Conservation (phyloP, 805 yeast genomes). For the Candida namnaoensis region DNA sequence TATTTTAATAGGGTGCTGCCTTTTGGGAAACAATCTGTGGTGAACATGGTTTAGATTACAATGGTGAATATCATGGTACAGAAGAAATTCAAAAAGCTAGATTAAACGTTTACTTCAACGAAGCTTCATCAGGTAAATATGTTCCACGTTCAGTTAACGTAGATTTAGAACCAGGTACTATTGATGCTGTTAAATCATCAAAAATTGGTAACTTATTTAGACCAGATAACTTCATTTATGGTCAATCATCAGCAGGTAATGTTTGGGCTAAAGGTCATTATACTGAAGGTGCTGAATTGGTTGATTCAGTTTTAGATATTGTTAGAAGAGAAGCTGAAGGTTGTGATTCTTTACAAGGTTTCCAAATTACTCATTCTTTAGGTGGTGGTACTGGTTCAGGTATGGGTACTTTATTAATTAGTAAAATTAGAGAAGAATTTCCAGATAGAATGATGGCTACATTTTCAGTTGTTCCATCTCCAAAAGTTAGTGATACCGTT, state of each 20-base stretch:
- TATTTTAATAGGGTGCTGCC: conserved; percentile 60
- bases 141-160: conserved; percentile 97
- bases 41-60: conserved; percentile 73
- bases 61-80: conserved; percentile 63
- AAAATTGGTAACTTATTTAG: conserved; percentile 87
- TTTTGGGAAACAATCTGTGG: conserved; percentile 91
- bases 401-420: conserved; percentile 87
- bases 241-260: conserved; percentile 98
- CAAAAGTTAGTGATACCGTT: conserved; percentile 92
- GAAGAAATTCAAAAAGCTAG: conserved; percentile 71
- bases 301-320: conserved; percentile 92
- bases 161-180: conserved; percentile 95
- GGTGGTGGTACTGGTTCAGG: conserved; percentile 99
- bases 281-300: conserved; percentile 92
- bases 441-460: conserved; percentile 97
- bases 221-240: conserved; percentile 94
- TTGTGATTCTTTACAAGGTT: conserved; percentile 97
- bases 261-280: conserved; percentile 99
- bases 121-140: conserved; percentile 92
- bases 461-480: conserved; percentile 98
- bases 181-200: conserved; percentile 95
- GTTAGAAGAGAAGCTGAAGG: conserved; percentile 94
- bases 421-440: conserved; percentile 85
- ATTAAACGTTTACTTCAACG: conserved; percentile 89
- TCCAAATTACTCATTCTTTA: conserved; percentile 90